Evolutionary conservation across 257 asterid genomes (phyloP).

Genomic region (Eustoma russellianum): DNA sequence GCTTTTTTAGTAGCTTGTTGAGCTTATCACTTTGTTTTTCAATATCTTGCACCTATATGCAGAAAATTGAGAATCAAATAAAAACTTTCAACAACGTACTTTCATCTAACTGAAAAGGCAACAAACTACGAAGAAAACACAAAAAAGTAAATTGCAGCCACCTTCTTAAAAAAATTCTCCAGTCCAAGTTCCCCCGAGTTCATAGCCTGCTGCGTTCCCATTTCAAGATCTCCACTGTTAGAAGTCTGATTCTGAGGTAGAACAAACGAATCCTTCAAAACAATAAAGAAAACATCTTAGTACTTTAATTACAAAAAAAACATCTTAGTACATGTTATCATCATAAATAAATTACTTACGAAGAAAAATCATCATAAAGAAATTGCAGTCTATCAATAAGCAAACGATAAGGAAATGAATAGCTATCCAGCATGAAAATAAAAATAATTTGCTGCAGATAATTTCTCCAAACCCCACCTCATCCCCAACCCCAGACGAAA

Average conservation of each 20-base stretch:
- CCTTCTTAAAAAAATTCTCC: constrained; percentile 87
- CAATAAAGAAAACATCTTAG: constrained; percentile 3
- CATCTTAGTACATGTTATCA: neutral
- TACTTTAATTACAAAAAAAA: neutral
- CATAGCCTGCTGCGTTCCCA: constrained; percentile 56
- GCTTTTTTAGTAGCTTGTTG: constrained; percentile 68
- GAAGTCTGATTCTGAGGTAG: constrained; percentile 46
- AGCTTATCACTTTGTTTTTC: constrained; percentile 85
- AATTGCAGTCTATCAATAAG: too few species aligned
- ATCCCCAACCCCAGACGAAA: too few species aligned
- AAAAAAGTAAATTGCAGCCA: constrained; percentile 16
- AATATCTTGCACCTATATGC: constrained; percentile 69
- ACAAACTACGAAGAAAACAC: too few species aligned
- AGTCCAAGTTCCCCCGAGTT: constrained; percentile 71
- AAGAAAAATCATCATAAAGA: too few species aligned
- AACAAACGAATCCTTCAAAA: constrained; percentile 47
- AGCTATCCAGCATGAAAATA: too few species aligned
- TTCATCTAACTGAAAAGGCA: too few species aligned
- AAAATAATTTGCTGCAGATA: too few species aligned
- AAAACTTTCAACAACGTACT: too few species aligned
- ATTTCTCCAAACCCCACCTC: too few species aligned
- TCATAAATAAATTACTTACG: too few species aligned
- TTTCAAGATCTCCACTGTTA: constrained; percentile 78
- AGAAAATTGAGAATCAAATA: constrained; percentile 16
- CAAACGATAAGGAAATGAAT: too few species aligned